Evolutionary conservation across 1,284 basidiomycete genomes (phyloP).

Genomic region (Austroboletus niveus): DNA sequence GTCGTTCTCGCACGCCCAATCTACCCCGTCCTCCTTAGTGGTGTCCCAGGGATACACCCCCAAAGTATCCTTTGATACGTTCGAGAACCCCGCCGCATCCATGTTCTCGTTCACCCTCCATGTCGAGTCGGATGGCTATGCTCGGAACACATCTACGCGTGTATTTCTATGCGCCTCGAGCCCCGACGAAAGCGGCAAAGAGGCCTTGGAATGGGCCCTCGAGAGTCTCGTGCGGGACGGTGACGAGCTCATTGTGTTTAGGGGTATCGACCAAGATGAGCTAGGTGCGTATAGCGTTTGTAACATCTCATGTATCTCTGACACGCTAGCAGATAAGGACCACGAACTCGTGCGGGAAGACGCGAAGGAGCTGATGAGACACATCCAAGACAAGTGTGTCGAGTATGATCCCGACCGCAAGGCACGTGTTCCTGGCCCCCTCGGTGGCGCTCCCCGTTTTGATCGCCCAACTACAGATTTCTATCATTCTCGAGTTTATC

Average conservation of each 20-base stretch:
- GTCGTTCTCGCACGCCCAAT: constrained; percentile 19
- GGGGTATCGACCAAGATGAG: constrained; percentile 86
- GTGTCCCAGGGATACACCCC: constrained; percentile 62
- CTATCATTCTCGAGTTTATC: constrained; percentile 92
- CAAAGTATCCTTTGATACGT: constrained; percentile 89
- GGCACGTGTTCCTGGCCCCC: constrained; percentile 36
- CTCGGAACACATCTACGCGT: constrained; percentile 76
- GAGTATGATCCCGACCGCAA: constrained; percentile 80
- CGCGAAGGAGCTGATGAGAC: constrained; percentile 80
- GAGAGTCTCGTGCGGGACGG: constrained; percentile 88
- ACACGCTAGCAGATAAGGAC: constrained; percentile 55
- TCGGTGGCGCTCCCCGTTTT: not conserved
- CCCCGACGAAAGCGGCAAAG: constrained; percentile 81
- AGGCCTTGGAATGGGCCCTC: constrained; percentile 88
- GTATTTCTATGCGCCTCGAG: constrained; percentile 92
- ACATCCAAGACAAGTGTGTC: constrained; percentile 78
- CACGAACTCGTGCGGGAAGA: constrained; percentile 87
- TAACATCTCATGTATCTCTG: not conserved
- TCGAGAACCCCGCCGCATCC: constrained; percentile 69
- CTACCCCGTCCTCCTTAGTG: constrained; percentile 22
- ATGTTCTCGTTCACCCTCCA: constrained; percentile 76
- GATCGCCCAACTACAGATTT: constrained; percentile 52
- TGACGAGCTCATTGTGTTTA: constrained; percentile 90
- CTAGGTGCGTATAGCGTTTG: constrained; percentile 47
- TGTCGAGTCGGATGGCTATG: constrained; percentile 84